Percentiles rank a stretch among this genome's conserved stretches.
Conservation (phyloP, 805 yeast genomes). For the Sungouiozyma ichnusensis region DNA sequence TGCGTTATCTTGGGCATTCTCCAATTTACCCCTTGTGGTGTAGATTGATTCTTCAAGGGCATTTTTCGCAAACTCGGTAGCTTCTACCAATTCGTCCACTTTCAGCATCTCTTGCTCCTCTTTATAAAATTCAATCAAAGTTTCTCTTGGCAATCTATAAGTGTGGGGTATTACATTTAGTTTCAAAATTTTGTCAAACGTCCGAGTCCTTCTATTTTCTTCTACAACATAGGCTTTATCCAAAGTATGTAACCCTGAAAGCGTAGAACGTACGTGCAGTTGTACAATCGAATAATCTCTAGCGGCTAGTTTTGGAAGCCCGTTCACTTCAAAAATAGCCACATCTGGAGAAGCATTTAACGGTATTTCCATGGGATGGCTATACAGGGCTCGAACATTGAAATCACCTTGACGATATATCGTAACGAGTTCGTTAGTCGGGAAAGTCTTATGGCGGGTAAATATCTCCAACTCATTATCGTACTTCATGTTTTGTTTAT, state of each 20-base stretch:
- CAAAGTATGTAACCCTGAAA: conserved; percentile 85
- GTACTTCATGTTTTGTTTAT: conserved; percentile 43
- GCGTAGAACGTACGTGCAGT: conserved; percentile 75
- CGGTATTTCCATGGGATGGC: neutral
- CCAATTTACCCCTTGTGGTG: conserved; percentile 92
- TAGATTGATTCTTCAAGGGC: conserved; percentile 96
- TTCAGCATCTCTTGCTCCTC: conserved; percentile 71
- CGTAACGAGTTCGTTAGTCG: neutral
- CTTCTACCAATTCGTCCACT: conserved; percentile 92
- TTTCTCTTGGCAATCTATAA: conserved; percentile 46
- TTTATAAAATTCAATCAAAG: conserved; percentile 57
- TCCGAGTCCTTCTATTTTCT: conserved; percentile 32
- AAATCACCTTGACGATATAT: neutral
- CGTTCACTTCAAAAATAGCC: neutral
- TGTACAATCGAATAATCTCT: conserved; percentile 18
- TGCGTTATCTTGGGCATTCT: conserved; percentile 75
- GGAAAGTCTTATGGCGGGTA: neutral
- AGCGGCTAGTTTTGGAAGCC: conserved; percentile 19
- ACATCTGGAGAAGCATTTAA: neutral
- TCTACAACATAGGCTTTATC: conserved; percentile 91
- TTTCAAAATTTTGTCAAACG: neutral
- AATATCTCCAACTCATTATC: neutral
- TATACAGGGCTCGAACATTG: neutral
- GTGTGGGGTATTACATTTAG: conserved; percentile 42
- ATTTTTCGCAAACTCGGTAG: conserved; percentile 97